phyloP scores from a whole-genome alignment of 1,139 yeast species.

The Geotrichum phurueaensis region DNA sequence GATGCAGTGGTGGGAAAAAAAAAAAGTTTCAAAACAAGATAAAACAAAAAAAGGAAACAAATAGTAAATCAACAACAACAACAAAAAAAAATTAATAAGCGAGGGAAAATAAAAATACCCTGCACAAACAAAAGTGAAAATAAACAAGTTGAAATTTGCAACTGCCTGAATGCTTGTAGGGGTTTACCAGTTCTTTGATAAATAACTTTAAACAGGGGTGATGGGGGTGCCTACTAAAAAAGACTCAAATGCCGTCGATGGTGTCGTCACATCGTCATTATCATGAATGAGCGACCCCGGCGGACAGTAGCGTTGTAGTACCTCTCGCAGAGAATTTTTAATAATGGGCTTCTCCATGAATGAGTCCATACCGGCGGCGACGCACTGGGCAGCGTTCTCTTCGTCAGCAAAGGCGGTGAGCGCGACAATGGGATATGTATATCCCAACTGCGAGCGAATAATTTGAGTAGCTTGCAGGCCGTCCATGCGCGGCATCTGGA shows the following conservation, averaged over 20 bases:
- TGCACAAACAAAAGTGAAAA: background rate
- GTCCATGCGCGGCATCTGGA: no score
- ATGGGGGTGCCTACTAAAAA: background rate
- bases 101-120: background rate
- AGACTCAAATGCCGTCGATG: background rate
- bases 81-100: no score
- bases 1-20: background rate
- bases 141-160: no score
- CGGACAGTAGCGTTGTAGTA: constrained; percentile 33
- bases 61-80: no score
- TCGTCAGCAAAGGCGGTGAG: no score
- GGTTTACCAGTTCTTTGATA: background rate
- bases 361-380: no score
- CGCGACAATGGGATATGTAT: no score
- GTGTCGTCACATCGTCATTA: background rate
- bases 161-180: background rate
- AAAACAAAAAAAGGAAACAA: no score
- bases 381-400: no score
- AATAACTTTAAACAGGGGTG: background rate
- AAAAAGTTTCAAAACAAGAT: no score
- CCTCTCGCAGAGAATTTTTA: constrained; percentile 57
- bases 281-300: background rate
- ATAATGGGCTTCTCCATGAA: constrained; percentile 88
- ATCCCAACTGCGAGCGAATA: no score
- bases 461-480: no score